Conservation (phyloP, 2,329 filamentous ascomycete genomes). For the Beauveria scarabaeidicola region DNA sequence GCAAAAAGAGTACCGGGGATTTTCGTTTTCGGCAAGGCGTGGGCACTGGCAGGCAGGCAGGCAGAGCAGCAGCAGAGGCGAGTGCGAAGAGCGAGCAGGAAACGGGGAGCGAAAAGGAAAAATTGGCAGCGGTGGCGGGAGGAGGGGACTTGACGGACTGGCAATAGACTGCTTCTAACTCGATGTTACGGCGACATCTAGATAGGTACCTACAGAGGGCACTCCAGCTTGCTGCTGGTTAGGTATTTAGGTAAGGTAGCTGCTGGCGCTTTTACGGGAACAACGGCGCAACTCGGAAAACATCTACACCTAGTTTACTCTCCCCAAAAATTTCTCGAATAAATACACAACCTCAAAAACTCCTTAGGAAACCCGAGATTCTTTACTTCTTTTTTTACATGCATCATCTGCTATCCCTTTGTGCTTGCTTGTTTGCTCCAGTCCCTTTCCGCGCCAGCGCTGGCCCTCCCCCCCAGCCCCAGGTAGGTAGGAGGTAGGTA, state of each 20-base stretch:
- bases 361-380: background rate
- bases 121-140: no score
- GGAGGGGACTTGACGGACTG: no score
- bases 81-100: background rate
- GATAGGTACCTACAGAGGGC: no score
- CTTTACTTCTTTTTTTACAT: background rate
- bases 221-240: no score
- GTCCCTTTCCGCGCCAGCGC: background rate
- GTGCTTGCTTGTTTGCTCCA: background rate
- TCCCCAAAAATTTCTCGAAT: no score
- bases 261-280: no score
- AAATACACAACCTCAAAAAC: background rate
- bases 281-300: no score
- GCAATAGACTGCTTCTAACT: no score
- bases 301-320: no score
- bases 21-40: constrained; percentile 6
- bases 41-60: background rate
- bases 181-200: no score
- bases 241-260: no score
- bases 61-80: no score
- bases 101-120: background rate
- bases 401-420: background rate
- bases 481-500: background rate
- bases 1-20: background rate
- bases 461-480: background rate